Conservation (phyloP, 257 asterid species). For the Nicotiana paniculata region DNA sequence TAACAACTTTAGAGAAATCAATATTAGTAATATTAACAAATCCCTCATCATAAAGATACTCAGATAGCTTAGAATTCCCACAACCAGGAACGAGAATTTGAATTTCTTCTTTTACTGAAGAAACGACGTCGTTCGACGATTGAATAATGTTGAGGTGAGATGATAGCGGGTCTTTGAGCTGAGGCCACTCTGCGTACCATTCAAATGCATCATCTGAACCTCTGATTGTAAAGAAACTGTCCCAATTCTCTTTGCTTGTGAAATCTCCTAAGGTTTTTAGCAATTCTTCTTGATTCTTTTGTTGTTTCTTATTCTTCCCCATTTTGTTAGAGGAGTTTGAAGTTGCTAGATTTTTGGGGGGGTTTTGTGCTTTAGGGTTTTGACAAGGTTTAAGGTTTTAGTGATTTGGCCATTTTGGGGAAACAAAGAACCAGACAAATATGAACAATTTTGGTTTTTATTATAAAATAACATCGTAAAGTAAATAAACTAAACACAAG, state of each 20-base stretch:
- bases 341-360: not conserved
- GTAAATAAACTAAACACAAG: too few relatives aligned
- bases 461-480: too few relatives aligned
- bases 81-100: constrained; percentile 83
- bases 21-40: constrained; percentile 57
- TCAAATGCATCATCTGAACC: constrained; percentile 77
- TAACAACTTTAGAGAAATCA: constrained; percentile 90
- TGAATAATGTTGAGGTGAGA: constrained; percentile 20
- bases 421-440: too few relatives aligned
- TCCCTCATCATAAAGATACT: constrained; percentile 73
- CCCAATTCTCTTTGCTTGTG: constrained; percentile 90
- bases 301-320: constrained; percentile 37
- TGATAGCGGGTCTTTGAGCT: constrained; percentile 39
- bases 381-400: not conserved
- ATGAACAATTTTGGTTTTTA: not conserved
- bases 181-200: constrained; percentile 95
- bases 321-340: not conserved
- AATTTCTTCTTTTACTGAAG: constrained; percentile 17
- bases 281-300: constrained; percentile 51
- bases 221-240: constrained; percentile 65
- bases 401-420: not conserved
- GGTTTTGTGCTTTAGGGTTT: not conserved
- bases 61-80: constrained; percentile 93
- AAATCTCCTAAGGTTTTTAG: constrained; percentile 68
- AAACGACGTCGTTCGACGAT: not conserved